Conservation (phyloP, 768 basidiomycete species). For the Leccinum aurantiacum region DNA sequence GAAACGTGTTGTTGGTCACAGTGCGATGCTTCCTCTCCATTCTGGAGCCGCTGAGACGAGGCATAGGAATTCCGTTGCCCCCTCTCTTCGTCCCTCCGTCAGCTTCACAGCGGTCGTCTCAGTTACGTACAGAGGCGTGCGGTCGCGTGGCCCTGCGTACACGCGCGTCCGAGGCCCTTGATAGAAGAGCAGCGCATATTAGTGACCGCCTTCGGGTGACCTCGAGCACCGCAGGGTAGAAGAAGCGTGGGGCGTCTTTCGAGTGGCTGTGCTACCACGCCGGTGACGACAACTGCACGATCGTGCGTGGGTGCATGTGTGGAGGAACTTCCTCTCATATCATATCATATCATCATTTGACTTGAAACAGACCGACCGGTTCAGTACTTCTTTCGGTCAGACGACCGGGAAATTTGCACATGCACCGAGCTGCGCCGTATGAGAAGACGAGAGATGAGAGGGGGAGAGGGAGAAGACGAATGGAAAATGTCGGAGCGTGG, state of each 20-base stretch:
- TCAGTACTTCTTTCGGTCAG: constrained; percentile 5
- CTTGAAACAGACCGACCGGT: background rate
- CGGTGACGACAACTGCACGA: background rate
- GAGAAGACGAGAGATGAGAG: background rate
- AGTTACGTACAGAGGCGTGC: constrained; percentile 10
- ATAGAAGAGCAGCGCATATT: background rate
- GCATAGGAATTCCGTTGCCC: background rate
- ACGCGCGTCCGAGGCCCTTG: constrained; percentile 16
- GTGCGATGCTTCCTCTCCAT: constrained; percentile 13
- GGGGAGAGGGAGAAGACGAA: background rate
- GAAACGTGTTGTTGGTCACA: constrained; percentile 25
- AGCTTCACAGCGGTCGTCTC: background rate
- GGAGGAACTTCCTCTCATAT: background rate
- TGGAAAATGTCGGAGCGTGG: constrained; percentile 16
- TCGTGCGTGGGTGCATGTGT: background rate
- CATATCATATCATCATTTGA: constrained; percentile 4
- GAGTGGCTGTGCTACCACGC: background rate
- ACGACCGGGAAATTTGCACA: background rate
- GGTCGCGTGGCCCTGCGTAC: constrained; percentile 9
- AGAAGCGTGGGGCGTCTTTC: constrained; percentile 5
- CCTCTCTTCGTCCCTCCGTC: background rate
- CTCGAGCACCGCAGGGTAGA: constrained; percentile 6
- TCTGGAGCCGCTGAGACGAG: constrained; percentile 12
- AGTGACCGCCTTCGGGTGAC: constrained; percentile 3
- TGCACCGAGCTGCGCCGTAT: background rate